phyloP scores from a whole-genome alignment of 139 green algal species.

The Chlamydomonas sphaeroides region DNA sequence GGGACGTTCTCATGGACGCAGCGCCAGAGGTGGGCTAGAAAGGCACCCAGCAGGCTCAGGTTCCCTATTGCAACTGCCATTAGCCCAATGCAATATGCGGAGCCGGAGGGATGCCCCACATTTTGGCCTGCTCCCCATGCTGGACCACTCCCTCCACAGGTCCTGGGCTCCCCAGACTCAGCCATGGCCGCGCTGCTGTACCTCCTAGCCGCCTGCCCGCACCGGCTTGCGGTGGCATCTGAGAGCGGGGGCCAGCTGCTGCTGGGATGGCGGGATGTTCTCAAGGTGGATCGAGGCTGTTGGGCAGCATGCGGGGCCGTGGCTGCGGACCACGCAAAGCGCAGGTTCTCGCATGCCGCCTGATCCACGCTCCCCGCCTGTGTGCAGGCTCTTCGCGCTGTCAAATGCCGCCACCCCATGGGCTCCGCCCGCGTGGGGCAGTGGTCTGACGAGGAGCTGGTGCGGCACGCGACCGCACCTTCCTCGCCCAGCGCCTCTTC shows the following conservation, averaged over 20 bases:
- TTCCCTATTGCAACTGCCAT: too few relatives aligned
- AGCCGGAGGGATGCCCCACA: too few relatives aligned
- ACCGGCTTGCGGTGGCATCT: neutral
- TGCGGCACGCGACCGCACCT: neutral
- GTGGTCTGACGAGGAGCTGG: conserved; percentile 30
- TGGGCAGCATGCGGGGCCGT: neutral
- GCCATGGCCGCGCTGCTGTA: conserved; percentile 40
- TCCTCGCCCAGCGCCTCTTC: neutral
- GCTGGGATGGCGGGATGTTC: conserved; percentile 35
- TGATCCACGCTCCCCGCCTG: too few relatives aligned
- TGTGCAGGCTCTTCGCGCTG: conserved; percentile 18
- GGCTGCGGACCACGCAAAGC: too few relatives aligned
- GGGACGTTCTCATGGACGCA: conserved; percentile 10
- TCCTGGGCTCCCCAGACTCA: neutral
- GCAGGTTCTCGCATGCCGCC: too few relatives aligned
- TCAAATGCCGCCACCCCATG: conserved; percentile 23
- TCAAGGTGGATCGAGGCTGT: conserved; percentile 32
- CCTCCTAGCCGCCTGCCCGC: conserved; percentile 29
- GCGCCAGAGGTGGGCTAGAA: neutral
- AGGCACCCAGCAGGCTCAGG: too few relatives aligned
- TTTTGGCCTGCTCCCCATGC: too few relatives aligned
- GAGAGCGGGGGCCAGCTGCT: neutral
- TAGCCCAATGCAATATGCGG: too few relatives aligned
- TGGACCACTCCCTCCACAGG: too few relatives aligned
- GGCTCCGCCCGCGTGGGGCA: conserved; percentile 14